phyloP scores from a whole-genome alignment of 2,329 filamentous ascomycete species.

The Ramularia endophylla region DNA sequence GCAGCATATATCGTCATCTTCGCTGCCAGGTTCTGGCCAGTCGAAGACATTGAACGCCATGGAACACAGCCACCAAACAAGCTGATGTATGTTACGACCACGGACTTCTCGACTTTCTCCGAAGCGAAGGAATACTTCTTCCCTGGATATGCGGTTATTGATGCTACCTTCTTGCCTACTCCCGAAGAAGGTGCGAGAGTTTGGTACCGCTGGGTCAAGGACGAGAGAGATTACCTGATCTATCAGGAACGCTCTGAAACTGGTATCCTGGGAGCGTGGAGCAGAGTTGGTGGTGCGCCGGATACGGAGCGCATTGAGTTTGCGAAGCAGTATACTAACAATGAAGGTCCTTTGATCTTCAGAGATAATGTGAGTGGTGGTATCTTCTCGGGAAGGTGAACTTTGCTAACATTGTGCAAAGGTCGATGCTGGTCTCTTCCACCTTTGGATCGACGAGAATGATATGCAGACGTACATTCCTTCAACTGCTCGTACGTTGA shows the following conservation, averaged over 20 bases:
- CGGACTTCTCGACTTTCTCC: constrained; percentile 15
- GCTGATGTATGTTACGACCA: constrained; percentile 16
- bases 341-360: constrained; percentile 16
- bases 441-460: constrained; percentile 18
- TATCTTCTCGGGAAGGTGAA: not conserved
- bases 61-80: constrained; percentile 13
- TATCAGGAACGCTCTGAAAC: constrained; percentile 15
- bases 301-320: constrained; percentile 11
- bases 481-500: constrained; percentile 13
- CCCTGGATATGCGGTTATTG: constrained; percentile 16
- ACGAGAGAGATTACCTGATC: constrained; percentile 12
- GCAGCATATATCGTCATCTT: constrained; percentile 12
- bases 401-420: not conserved
- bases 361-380: constrained; percentile 10
- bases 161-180: constrained; percentile 13
- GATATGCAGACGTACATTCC: constrained; percentile 15
- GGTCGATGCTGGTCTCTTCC: constrained; percentile 13
- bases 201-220: constrained; percentile 17
- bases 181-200: constrained; percentile 11
- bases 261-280: constrained; percentile 14
- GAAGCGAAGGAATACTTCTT: constrained; percentile 14
- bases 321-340: constrained; percentile 13
- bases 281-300: constrained; percentile 12
- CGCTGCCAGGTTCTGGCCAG: constrained; percentile 12
- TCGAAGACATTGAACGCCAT: constrained; percentile 6